phyloP scores from a whole-genome alignment of 495 filamentous ascomycete species.

The Podospora tetraspora region DNA sequence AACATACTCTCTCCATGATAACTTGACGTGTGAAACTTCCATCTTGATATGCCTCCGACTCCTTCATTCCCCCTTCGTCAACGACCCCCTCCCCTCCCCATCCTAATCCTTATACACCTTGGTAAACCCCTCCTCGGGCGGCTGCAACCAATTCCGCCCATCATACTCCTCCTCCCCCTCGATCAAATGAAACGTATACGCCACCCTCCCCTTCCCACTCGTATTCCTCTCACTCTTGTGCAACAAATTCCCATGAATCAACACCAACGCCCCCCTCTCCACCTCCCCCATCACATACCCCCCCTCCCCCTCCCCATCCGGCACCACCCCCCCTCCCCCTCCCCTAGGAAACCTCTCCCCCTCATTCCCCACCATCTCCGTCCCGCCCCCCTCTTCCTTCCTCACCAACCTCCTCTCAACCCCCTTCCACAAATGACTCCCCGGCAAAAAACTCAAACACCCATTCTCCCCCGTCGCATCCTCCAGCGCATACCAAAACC shows the following conservation, averaged over 20 bases:
- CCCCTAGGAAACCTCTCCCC: conserved; percentile 40
- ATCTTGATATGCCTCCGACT: not conserved
- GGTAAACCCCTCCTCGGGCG: conserved; percentile 69
- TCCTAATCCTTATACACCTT: conserved; percentile 43
- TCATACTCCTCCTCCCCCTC: conserved; percentile 78
- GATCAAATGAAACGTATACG: conserved; percentile 97
- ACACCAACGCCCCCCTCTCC: conserved; percentile 78
- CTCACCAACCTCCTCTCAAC: conserved; percentile 73
- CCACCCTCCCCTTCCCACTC: conserved; percentile 79
- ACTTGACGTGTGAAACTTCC: not conserved
- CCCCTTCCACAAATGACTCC: conserved; percentile 63
- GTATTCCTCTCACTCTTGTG: conserved; percentile 94
- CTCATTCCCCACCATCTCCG: conserved; percentile 48
- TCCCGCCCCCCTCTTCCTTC: conserved; percentile 42
- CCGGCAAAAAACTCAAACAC: conserved; percentile 76
- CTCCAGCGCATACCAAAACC: conserved; percentile 94
- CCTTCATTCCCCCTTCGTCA: too few species aligned
- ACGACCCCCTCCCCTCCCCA: not conserved
- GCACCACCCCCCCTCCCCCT: conserved; percentile 35
- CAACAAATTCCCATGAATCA: conserved; percentile 94
- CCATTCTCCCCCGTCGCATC: conserved; percentile 82
- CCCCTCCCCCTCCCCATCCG: conserved; percentile 30
- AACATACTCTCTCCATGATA: not conserved
- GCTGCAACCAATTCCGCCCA: conserved; percentile 87
- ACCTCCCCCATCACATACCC: conserved; percentile 70